Conservation (phyloP, 202 grass and related monocot species). For the Schoenoplectus triqueter region DNA sequence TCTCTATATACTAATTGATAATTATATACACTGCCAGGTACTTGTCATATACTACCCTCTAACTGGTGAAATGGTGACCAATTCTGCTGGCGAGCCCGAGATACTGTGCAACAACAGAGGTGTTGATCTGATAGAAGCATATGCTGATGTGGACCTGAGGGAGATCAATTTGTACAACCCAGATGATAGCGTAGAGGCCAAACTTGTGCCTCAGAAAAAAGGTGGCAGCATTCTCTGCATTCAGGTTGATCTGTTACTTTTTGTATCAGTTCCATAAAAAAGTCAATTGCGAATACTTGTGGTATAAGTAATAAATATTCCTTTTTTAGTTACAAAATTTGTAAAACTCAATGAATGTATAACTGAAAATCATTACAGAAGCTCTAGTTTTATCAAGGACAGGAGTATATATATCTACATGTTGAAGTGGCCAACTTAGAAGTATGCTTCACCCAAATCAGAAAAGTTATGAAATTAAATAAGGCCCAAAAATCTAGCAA, state of each 20-base stretch:
- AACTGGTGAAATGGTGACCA: conserved; percentile 58
- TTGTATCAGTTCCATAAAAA: too few relatives aligned
- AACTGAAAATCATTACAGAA: too few relatives aligned
- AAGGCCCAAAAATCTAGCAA: background rate
- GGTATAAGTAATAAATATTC: too few relatives aligned
- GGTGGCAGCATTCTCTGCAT: conserved; percentile 55
- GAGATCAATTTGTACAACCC: conserved; percentile 50
- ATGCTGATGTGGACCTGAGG: conserved; percentile 42
- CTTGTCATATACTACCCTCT: conserved; percentile 74
- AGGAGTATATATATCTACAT: too few relatives aligned
- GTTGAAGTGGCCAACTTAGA: too few relatives aligned
- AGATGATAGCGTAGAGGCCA: conserved; percentile 60
- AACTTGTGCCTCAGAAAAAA: conserved; percentile 62
- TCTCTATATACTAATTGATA: background rate
- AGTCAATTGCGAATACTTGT: too few relatives aligned
- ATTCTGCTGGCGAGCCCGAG: conserved; percentile 67
- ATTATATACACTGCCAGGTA: background rate
- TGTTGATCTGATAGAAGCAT: conserved; percentile 61
- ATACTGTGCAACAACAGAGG: conserved; percentile 71
- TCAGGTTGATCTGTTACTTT: conserved; percentile 47
- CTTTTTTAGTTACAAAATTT: too few relatives aligned
- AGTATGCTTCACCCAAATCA: background rate
- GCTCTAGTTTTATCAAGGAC: too few relatives aligned
- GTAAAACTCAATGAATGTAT: too few relatives aligned
- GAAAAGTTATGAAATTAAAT: too few relatives aligned